A percentile compares a stretch with the other conserved stretches of the same genome.
phyloP scores from a whole-genome alignment of 352 stramenopile species.

The Blastocystis hominis region DNA sequence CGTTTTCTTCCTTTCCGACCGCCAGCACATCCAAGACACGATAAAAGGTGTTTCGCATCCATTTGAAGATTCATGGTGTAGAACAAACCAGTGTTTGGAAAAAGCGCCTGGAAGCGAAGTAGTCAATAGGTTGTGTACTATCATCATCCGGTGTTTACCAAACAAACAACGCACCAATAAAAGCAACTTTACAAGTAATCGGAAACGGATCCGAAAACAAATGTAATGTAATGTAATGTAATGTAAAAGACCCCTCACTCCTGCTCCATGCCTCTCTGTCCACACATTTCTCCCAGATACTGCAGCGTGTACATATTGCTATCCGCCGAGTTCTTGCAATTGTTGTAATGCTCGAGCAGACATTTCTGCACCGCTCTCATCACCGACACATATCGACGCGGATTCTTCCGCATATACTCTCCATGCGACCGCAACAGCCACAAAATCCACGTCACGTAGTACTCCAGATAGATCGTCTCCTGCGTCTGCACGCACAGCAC shows the following conservation, averaged over 20 bases:
- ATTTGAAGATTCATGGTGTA: neutral
- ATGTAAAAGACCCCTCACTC: neutral
- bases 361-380: conserved; percentile 77
- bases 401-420: conserved; percentile 69
- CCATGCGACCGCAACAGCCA: conserved; percentile 84
- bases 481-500: conserved; percentile 82
- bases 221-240: neutral
- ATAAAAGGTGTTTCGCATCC: neutral
- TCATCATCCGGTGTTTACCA: neutral
- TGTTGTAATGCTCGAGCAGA: conserved; percentile 69
- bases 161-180: neutral
- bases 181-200: neutral
- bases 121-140: too few species aligned
- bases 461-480: conserved; percentile 85
- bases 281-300: conserved; percentile 9
- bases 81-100: neutral
- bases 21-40: neutral
- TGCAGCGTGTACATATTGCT: conserved; percentile 37
- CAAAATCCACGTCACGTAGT: conserved; percentile 88
- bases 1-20: conserved; percentile 15
- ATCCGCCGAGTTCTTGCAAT: neutral
- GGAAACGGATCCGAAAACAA: neutral
- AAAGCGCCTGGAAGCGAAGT: neutral
- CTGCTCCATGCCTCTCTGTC: neutral
- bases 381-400: conserved; percentile 70